Evolutionary conservation across 768 basidiomycete genomes (phyloP).

Genomic region (Trametes maxima): DNA sequence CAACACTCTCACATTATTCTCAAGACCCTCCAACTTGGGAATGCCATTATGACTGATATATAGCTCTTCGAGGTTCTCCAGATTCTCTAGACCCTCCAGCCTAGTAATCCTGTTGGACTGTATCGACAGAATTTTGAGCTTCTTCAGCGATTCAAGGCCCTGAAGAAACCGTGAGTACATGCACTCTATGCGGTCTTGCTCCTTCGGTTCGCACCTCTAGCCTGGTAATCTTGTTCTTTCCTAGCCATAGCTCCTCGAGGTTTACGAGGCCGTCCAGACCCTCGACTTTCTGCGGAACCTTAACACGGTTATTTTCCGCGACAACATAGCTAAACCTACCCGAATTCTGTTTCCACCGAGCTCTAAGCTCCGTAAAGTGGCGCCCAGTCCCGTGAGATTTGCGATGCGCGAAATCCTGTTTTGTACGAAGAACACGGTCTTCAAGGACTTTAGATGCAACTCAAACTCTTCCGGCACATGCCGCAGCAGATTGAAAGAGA

Average conservation of each 20-base stretch:
- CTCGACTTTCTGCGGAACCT: conserved; percentile 73
- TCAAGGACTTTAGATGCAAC: conserved; percentile 57
- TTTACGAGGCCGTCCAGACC: conserved; percentile 77
- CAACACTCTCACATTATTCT: conserved; percentile 66
- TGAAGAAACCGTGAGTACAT: conserved; percentile 33
- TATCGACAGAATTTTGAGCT: conserved; percentile 83
- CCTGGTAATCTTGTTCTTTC: conserved; percentile 94
- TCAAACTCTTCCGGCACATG: conserved; percentile 62
- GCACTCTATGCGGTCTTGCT: neutral
- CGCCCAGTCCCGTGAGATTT: conserved; percentile 55
- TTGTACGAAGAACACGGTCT: conserved; percentile 92
- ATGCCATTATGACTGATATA: conserved; percentile 96
- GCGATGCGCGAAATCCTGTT: conserved; percentile 87
- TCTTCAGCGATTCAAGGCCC: conserved; percentile 71
- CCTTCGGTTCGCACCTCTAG: conserved; percentile 61
- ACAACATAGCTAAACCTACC: conserved; percentile 47
- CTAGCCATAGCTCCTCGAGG: conserved; percentile 93
- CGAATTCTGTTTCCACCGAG: conserved; percentile 92
- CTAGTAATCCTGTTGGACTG: conserved; percentile 93
- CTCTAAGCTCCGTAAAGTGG: conserved; percentile 79
- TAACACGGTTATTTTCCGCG: neutral
- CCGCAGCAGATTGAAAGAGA: conserved; percentile 92
- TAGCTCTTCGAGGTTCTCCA: conserved; percentile 80
- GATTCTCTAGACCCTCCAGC: conserved; percentile 75
- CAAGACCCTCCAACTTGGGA: conserved; percentile 78